phyloP scores from a whole-genome alignment of 2,329 filamentous ascomycete genomes.

The Claviceps paspali region DNA sequence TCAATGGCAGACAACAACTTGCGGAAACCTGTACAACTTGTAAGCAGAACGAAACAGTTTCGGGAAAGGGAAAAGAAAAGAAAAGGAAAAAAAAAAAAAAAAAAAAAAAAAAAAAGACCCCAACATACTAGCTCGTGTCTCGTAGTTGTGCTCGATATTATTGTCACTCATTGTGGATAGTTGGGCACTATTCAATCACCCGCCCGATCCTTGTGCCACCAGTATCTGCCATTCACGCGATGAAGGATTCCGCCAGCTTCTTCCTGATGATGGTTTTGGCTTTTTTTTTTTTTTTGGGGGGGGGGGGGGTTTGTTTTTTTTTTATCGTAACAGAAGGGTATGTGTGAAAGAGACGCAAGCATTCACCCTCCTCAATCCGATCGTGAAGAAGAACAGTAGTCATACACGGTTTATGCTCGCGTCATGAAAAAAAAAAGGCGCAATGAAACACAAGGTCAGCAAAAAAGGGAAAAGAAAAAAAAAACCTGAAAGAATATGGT shows the following conservation, averaged over 20 bases:
- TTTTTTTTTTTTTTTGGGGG: no score
- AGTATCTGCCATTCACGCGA: neutral
- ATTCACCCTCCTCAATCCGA: no score
- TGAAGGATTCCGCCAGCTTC: no score
- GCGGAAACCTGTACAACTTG: neutral
- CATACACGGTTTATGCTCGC: no score
- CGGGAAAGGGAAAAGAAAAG: neutral
- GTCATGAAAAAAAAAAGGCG: no score
- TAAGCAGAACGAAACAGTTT: neutral
- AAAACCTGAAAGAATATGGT: neutral
- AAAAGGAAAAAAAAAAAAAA: neutral
- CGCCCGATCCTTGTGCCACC: conserved; percentile 1
- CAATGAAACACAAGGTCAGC: neutral
- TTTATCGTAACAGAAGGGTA: no score
- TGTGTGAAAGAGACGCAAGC: no score
- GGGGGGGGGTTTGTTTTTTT: no score
- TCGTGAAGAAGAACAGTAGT: no score
- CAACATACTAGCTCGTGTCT: conserved; percentile 3
- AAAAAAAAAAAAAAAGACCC: no score
- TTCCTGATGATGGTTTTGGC: no score
- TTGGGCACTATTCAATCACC: neutral
- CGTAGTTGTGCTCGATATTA: neutral
- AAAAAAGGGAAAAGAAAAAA: neutral
- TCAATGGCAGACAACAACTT: neutral
- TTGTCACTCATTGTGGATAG: conserved; percentile 1